A percentile compares a stretch with the other conserved stretches of the same genome.
Conservation (phyloP, 495 filamentous ascomycete genomes). For the Cercophora samala region DNA sequence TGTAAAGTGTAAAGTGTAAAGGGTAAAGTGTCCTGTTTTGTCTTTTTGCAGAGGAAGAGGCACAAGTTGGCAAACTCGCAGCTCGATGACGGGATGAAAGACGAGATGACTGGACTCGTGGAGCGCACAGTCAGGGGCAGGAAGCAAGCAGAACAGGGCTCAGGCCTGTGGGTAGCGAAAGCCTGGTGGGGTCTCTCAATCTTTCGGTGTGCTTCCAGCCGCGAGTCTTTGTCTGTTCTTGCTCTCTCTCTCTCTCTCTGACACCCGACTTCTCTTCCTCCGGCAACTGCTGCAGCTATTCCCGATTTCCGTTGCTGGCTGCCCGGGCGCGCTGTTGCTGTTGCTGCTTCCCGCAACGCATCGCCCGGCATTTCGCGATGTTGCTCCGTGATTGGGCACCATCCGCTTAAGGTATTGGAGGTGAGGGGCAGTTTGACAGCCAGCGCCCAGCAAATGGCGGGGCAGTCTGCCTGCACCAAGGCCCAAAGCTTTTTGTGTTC, state of each 20-base stretch:
- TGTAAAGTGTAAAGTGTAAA: conserved; percentile 12
- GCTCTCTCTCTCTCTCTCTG: neutral
- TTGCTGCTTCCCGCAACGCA: neutral
- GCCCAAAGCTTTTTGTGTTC: neutral
- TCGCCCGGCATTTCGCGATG: conserved; percentile 16
- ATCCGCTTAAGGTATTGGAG: conserved; percentile 8
- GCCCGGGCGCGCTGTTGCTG: neutral
- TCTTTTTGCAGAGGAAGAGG: neutral
- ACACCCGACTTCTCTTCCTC: neutral
- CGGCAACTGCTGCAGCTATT: neutral
- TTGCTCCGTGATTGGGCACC: conserved; percentile 24
- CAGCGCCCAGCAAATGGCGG: conserved; percentile 19
- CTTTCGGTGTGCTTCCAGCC: neutral
- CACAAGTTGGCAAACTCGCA: conserved; percentile 17
- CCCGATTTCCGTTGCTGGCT: neutral
- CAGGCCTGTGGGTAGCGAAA: neutral
- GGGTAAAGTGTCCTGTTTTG: neutral
- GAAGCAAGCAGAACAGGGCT: conserved; percentile 12
- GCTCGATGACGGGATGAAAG: conserved; percentile 15
- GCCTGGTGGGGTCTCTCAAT: neutral
- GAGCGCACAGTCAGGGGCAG: conserved; percentile 5
- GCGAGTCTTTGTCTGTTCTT: neutral
- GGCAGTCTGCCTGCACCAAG: conserved; percentile 12
- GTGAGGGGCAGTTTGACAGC: conserved; percentile 10
- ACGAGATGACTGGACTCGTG: conserved; percentile 9